phyloP scores from a whole-genome alignment of 2,329 filamentous ascomycete species.

The Nemania serpens region DNA sequence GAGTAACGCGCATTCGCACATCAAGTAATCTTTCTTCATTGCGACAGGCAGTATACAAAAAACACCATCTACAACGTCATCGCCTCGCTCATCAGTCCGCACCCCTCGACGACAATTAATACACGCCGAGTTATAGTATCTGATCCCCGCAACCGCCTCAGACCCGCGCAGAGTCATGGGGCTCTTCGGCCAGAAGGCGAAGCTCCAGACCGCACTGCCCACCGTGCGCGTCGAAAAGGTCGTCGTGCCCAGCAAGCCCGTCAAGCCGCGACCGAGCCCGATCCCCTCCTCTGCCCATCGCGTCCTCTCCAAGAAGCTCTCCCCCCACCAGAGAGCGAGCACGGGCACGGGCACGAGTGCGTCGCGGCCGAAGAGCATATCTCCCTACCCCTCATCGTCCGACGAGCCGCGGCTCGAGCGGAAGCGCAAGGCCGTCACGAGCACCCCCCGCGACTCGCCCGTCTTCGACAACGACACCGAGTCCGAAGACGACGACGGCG shows the following conservation, averaged over 20 bases:
- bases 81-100: background rate
- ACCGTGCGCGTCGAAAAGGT: slow-evolving; percentile 59
- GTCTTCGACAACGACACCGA: slow-evolving; percentile 55
- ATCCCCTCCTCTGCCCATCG: slow-evolving; percentile 17
- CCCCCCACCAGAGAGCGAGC: too few relatives aligned
- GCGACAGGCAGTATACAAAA: too few relatives aligned
- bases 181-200: slow-evolving; percentile 50
- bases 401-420: slow-evolving; percentile 43
- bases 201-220: slow-evolving; percentile 57
- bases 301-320: slow-evolving; percentile 32
- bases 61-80: slow-evolving; percentile 9
- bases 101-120: too few relatives aligned
- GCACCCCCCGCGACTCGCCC: slow-evolving; percentile 49
- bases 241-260: slow-evolving; percentile 43
- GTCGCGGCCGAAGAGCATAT: slow-evolving; percentile 46
- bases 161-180: slow-evolving; percentile 41
- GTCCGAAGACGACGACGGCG: slow-evolving; percentile 56
- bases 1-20: background rate
- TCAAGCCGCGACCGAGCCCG: slow-evolving; percentile 35
- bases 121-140: too few relatives aligned
- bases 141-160: background rate
- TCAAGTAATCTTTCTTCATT: background rate
- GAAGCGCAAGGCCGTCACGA: slow-evolving; percentile 54
- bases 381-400: slow-evolving; percentile 42
- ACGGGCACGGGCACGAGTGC: too few relatives aligned